Base-by-base conservation (phyloP, 176 grass and related monocot genomes). In the Triticum turgidum region DNA sequence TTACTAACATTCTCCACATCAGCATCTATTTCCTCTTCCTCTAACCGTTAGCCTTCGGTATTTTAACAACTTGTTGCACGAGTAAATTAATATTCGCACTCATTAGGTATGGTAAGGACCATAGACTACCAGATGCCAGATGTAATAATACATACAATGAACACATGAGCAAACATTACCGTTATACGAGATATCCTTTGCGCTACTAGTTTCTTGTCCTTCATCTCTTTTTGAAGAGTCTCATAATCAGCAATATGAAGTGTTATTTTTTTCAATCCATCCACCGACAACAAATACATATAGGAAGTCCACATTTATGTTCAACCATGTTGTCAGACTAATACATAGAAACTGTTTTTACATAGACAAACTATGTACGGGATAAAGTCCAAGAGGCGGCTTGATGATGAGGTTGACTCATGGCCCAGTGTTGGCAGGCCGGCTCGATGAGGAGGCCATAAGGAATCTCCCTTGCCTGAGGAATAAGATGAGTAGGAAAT, bases 1-100 rank as follows among this genome's bases (percentile, higher is more conserved):
- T 95, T 92, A 76, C 94, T 88, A 86, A 29, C 64, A 84, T 89
- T 91, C 4, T 89, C 93, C 25, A 39, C 18, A 82, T 93, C 85
- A 82, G 68, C 74, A 59, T 90, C 89, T 49, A 83, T 79, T 92
- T 86, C 89, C 34, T 93, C 91, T 89, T 92, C 80, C 30, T 84
- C 82, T 47, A 67, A 37, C 69, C 69, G 84, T 95, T 98, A 81
- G 92, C 88, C 84, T 95, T 98, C 66, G 96, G 93, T 80, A 98
- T 87, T 83, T 71, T 98, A 30, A 18, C 68, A 0, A 87, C 68
- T 73, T 88, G 51, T 90, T 98, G 87, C 86, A 89, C 3, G 22
- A 77, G 68, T 6, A 73, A 17, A 90, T 64, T 68, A 63, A n/a
- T 39, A 6, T 20, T 13, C 4, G 11, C 21, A 25, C 25, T 82